Percentiles rank a stretch among this genome's conserved stretches.
phyloP scores from a whole-genome alignment of 2,329 filamentous ascomycete genomes.

The Aureobasidium sp. region DNA sequence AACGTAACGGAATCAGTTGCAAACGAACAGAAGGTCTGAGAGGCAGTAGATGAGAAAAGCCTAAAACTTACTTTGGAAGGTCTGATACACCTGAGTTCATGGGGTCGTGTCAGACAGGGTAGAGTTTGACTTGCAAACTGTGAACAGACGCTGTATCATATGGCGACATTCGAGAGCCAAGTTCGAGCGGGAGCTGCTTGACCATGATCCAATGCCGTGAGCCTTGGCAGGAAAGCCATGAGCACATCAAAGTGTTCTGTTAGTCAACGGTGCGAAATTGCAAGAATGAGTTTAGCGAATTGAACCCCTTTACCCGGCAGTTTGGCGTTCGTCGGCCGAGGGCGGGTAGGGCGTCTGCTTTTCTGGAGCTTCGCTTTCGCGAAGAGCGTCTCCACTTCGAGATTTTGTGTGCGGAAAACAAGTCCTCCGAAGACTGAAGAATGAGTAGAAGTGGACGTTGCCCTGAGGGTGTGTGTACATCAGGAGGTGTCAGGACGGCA shows the following conservation, averaged over 20 bases:
- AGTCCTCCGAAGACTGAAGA: too few relatives aligned
- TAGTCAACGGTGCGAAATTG: slow-evolving; percentile 2
- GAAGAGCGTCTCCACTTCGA: background rate
- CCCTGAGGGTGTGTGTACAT: background rate
- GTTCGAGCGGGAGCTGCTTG: too few relatives aligned
- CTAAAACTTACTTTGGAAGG: background rate
- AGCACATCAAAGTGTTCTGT: background rate
- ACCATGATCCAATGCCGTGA: too few relatives aligned
- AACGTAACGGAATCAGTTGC: background rate
- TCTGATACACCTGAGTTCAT: background rate
- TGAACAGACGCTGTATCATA: background rate
- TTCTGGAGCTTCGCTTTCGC: background rate
- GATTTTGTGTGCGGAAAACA: too few relatives aligned
- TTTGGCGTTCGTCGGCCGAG: background rate
- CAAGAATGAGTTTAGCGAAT: background rate
- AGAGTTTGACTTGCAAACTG: background rate
- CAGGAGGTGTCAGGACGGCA: background rate
- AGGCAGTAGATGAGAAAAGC: background rate
- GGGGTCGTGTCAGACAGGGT: background rate
- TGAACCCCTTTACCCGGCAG: background rate
- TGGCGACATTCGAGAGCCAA: too few relatives aligned
- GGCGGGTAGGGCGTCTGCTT: background rate
- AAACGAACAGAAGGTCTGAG: background rate
- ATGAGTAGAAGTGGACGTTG: background rate
- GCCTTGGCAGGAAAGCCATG: background rate